Conservation (phyloP, 176 grass and related monocot genomes). For the Thalia dealbata region DNA sequence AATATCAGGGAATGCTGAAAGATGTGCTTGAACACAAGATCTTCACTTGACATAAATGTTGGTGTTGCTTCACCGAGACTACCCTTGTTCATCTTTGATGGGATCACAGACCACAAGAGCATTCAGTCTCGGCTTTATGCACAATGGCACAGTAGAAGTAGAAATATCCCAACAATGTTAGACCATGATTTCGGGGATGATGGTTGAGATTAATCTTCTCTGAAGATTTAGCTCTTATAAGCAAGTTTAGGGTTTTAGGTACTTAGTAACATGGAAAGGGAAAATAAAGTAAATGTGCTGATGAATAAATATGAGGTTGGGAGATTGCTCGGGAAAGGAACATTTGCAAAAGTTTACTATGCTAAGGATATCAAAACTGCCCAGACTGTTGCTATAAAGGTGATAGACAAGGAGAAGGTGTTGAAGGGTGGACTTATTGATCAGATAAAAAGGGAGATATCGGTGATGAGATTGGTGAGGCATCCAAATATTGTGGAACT, state of each 20-base stretch:
- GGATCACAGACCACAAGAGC: conserved; percentile 24
- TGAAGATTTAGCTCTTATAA: not conserved
- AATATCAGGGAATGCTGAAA: conserved; percentile 72
- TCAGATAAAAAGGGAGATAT: conserved; percentile 16
- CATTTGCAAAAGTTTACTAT: conserved; percentile 15
- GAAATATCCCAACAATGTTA: conserved; percentile 38
- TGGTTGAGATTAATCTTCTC: conserved; percentile 29
- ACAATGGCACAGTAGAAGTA: conserved; percentile 22
- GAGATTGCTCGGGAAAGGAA: conserved; percentile 11
- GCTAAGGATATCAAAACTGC: conserved; percentile 9
- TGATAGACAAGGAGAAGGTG: conserved; percentile 12
- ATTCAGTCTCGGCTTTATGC: conserved; percentile 19
- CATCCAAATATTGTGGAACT: conserved; percentile 14
- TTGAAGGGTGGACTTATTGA: conserved; percentile 15
- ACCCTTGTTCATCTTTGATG: conserved; percentile 33
- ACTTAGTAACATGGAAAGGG: not conserved
- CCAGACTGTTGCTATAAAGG: conserved; percentile 9
- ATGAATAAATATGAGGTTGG: conserved; percentile 16
- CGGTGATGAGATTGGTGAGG: not conserved
- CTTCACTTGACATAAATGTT: conserved; percentile 22
- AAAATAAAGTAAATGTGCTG: conserved; percentile 8
- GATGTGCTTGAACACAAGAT: conserved; percentile 62
- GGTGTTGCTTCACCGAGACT: conserved; percentile 11
- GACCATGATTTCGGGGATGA: conserved; percentile 48
- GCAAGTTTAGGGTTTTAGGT: not conserved